phyloP scores from a whole-genome alignment of 176 grass and related monocot species.

The Ensete ventricosum region DNA sequence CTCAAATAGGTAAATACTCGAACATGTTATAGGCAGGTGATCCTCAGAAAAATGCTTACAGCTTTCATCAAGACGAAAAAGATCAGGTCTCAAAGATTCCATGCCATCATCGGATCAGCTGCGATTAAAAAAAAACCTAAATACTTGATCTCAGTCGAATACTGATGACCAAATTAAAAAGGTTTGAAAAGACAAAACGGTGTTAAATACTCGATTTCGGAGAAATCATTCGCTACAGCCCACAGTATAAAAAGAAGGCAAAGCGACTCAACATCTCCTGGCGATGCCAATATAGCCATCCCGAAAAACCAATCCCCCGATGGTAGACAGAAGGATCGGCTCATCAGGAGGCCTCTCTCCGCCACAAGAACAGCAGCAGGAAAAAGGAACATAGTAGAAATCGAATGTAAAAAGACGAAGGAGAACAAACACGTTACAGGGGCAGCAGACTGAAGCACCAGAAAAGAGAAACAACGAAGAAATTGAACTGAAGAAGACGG shows the following conservation, averaged over 20 bases:
- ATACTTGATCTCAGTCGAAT: neutral
- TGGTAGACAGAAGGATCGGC: conserved; percentile 35
- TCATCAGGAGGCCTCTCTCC: conserved; percentile 46
- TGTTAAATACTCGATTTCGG: conserved; percentile 21
- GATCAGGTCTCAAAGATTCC: conserved; percentile 99
- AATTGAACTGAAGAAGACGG: neutral
- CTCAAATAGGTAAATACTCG: neutral
- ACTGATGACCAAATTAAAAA: no score
- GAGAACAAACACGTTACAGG: neutral
- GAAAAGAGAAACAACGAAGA: neutral
- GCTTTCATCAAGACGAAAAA: conserved; percentile 53
- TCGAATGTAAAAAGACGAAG: neutral
- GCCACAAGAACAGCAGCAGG: neutral
- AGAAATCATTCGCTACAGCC: conserved; percentile 77
- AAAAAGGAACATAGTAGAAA: neutral
- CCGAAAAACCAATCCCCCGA: conserved; percentile 56
- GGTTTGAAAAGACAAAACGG: neutral
- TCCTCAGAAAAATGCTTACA: conserved; percentile 74
- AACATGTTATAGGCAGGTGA: neutral
- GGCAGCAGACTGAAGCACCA: neutral
- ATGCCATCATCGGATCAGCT: conserved; percentile 65
- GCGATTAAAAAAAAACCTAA: neutral
- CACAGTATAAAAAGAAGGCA: conserved; percentile 22
- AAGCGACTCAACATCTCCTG: conserved; percentile 84
- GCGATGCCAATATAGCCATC: conserved; percentile 42